Evolutionary conservation across 108 stramenopile species (phyloP).

Genomic region (Skeletonema tropicum): DNA sequence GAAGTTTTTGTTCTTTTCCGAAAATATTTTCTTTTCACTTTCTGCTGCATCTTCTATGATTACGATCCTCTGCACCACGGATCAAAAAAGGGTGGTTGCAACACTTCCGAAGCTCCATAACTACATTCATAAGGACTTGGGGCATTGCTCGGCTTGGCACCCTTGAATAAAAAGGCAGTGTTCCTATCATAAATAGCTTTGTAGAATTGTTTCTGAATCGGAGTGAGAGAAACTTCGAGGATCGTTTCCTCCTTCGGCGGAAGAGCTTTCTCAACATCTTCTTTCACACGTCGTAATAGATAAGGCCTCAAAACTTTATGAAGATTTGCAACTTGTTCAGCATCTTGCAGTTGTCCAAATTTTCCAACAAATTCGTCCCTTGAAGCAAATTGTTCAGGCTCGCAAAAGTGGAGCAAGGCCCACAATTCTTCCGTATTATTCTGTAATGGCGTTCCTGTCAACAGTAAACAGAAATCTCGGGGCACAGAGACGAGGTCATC

Average conservation of each 20-base stretch:
- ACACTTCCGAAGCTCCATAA: slow-evolving; percentile 98
- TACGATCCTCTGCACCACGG: slow-evolving; percentile 84
- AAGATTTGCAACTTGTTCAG: slow-evolving; percentile 88
- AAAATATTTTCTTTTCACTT: slow-evolving; percentile 30
- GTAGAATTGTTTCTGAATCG: slow-evolving; percentile 96
- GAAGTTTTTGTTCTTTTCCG: background rate
- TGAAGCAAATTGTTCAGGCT: slow-evolving; percentile 65
- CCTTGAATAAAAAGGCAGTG: slow-evolving; percentile 87
- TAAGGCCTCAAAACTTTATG: slow-evolving; percentile 92
- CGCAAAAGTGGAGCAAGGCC: slow-evolving; percentile 88
- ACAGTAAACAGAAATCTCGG: slow-evolving; percentile 84
- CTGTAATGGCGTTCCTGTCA: slow-evolving; percentile 98
- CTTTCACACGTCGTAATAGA: slow-evolving; percentile 95
- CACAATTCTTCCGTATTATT: slow-evolving; percentile 97
- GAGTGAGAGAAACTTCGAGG: slow-evolving; percentile 94
- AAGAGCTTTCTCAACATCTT: slow-evolving; percentile 95
- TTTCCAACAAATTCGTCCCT: slow-evolving; percentile 82
- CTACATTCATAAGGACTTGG: slow-evolving; percentile 95
- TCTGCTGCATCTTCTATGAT: slow-evolving; percentile 79
- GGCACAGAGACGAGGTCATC: slow-evolving; percentile 78
- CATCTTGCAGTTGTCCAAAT: slow-evolving; percentile 84
- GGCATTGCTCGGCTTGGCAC: slow-evolving; percentile 80
- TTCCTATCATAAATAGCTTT: slow-evolving; percentile 97
- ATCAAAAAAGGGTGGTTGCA: slow-evolving; percentile 95
- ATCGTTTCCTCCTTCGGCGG: slow-evolving; percentile 98